Percentiles rank a stretch among this genome's conserved stretches.
phyloP scores from a whole-genome alignment of 2,329 filamentous ascomycete species.

The Talaromyces sp. region DNA sequence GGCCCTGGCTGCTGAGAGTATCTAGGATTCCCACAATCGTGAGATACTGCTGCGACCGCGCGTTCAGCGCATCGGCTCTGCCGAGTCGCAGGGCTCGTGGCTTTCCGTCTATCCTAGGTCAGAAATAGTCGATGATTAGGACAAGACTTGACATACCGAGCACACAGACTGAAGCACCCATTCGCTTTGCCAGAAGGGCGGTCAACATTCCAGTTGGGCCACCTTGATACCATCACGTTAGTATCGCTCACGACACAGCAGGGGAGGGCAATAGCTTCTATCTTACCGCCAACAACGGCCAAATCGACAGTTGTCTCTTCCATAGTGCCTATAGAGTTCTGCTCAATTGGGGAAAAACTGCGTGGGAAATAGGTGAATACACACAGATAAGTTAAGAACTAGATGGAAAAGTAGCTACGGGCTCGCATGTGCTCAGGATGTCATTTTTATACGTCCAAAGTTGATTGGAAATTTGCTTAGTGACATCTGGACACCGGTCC shows the following conservation, averaged over 20 bases:
- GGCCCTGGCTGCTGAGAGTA: slow-evolving; percentile 1
- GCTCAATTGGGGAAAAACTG: neutral
- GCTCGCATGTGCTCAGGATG: neutral
- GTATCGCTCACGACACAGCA: neutral
- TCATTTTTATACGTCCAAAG: neutral
- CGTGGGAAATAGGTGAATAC: neutral
- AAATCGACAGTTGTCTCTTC: neutral
- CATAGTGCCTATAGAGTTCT: neutral
- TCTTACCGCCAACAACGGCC: neutral
- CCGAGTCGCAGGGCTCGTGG: neutral
- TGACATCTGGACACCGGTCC: neutral
- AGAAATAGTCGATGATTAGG: neutral
- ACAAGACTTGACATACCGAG: neutral
- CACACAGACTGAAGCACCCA: neutral
- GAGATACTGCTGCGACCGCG: slow-evolving; percentile 5
- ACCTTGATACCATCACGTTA: neutral
- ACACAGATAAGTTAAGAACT: neutral
- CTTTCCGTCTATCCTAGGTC: slow-evolving; percentile 1
- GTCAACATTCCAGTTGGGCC: neutral
- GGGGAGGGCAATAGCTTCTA: neutral
- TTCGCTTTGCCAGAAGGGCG: neutral
- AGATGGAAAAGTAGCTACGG: neutral
- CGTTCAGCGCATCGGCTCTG: slow-evolving; percentile 5
- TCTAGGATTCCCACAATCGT: slow-evolving; percentile 4
- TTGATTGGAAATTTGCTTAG: neutral